These are phyloP conservation scores for Populus trichocarpa DNA, from an alignment of 441 rosid species.

Conservation along the genomic window DNA sequence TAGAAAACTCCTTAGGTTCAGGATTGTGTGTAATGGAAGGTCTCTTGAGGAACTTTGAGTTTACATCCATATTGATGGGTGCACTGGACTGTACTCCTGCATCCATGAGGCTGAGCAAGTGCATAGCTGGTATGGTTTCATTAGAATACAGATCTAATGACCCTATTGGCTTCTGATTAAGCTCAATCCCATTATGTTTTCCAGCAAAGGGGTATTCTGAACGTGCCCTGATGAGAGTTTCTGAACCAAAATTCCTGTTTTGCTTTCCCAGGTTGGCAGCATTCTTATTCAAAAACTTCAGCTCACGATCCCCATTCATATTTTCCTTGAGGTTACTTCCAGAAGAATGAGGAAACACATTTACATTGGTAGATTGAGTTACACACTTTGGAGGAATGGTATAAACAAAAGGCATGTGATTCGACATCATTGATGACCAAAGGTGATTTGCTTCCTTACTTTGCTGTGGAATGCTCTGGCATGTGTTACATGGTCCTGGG, in stretches of 20 bases:
- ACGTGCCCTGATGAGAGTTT: constrained; percentile 38
- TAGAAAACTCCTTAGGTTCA: constrained; percentile 39
- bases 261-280: constrained; percentile 41
- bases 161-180: constrained; percentile 27
- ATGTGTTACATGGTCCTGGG: constrained; percentile 38
- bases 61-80: constrained; percentile 41
- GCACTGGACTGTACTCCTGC: constrained; percentile 51
- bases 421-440: constrained; percentile 47
- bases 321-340: constrained; percentile 27
- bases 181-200: constrained; percentile 33
- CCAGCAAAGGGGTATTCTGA: constrained; percentile 37
- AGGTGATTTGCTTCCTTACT: constrained; percentile 42
- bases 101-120: constrained; percentile 93
- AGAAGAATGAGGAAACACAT: constrained; percentile 30
- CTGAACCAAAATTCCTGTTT: constrained; percentile 40
- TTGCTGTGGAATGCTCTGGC: constrained; percentile 49
- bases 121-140: constrained; percentile 86
- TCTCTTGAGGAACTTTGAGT: constrained; percentile 45
- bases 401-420: constrained; percentile 37
- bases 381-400: constrained; percentile 31
- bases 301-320: constrained; percentile 27
- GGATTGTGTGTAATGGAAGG: constrained; percentile 44
- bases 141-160: constrained; percentile 52
- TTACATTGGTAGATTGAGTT: constrained; percentile 30
- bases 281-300: constrained; percentile 38